A percentile compares a stretch with the other conserved stretches of the same genome.
These are phyloP conservation scores for Aspergillus niger DNA, from an alignment of 2,329 filamentous ascomycete species.

Conservation along the genomic window DNA sequence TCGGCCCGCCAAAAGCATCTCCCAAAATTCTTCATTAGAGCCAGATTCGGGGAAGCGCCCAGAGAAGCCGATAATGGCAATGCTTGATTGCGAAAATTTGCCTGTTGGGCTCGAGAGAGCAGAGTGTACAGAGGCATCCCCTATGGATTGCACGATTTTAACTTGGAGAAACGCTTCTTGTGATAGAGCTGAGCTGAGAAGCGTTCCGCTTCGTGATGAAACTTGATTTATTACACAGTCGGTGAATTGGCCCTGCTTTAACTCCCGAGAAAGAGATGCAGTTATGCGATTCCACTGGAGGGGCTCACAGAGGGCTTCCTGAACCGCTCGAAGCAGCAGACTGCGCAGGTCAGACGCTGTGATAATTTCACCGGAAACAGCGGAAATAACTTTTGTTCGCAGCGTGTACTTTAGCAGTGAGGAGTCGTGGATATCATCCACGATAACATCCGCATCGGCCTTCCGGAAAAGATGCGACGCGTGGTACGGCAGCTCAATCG, in stretches of 20 bases:
- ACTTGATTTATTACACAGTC: background rate
- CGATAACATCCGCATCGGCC: background rate
- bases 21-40: slow-evolving; percentile 72
- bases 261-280: background rate
- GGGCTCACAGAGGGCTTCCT: slow-evolving; percentile 1
- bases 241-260: background rate
- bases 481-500: slow-evolving; percentile 10
- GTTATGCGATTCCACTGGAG: background rate
- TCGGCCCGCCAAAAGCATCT: slow-evolving; percentile 70
- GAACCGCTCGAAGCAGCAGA: slow-evolving; percentile 1
- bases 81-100: slow-evolving; percentile 55
- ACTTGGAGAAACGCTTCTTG: background rate
- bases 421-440: background rate
- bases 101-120: background rate
- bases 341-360: background rate
- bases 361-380: background rate
- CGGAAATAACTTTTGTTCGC: background rate
- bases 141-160: background rate
- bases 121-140: background rate
- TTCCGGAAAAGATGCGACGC: slow-evolving; percentile 6
- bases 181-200: background rate
- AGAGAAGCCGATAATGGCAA: slow-evolving; percentile 82
- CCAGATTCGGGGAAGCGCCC: slow-evolving; percentile 74
- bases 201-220: background rate
- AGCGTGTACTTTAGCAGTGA: background rate